These are phyloP conservation scores for Scheffersomyces lignosus DNA, from an alignment of 805 yeast species.

Conservation along the genomic window DNA sequence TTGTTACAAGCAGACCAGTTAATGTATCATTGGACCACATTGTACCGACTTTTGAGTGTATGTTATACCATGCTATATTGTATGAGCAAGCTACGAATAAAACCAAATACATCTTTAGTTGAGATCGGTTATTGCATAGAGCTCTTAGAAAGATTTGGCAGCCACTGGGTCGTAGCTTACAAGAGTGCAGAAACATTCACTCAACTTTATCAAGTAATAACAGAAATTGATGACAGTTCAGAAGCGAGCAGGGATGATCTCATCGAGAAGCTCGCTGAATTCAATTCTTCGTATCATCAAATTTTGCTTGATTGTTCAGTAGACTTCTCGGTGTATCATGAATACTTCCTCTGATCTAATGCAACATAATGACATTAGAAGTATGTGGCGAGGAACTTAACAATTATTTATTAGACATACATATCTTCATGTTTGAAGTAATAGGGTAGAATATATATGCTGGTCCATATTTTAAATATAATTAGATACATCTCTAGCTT, in stretches of 20 bases:
- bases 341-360: neutral
- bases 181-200: neutral
- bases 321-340: neutral
- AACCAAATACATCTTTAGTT: neutral
- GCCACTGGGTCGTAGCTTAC: neutral
- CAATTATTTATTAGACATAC: too few species aligned
- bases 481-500: too few species aligned
- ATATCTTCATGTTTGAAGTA: too few species aligned
- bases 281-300: neutral
- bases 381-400: too few species aligned
- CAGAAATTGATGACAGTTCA: neutral
- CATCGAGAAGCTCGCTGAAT: neutral
- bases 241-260: neutral
- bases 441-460: too few species aligned
- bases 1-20: neutral
- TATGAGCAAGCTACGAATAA: neutral
- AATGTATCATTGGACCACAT: neutral
- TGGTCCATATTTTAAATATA: too few species aligned
- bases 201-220: neutral
- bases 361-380: too few species aligned
- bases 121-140: neutral
- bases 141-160: neutral
- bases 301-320: neutral
- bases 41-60: neutral
- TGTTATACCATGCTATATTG: neutral